Evolutionary conservation across 169 alveolate genomes (phyloP), one percentile per base, ranked within the genome.

Genomic region (Plasmodium fragile): DNA sequence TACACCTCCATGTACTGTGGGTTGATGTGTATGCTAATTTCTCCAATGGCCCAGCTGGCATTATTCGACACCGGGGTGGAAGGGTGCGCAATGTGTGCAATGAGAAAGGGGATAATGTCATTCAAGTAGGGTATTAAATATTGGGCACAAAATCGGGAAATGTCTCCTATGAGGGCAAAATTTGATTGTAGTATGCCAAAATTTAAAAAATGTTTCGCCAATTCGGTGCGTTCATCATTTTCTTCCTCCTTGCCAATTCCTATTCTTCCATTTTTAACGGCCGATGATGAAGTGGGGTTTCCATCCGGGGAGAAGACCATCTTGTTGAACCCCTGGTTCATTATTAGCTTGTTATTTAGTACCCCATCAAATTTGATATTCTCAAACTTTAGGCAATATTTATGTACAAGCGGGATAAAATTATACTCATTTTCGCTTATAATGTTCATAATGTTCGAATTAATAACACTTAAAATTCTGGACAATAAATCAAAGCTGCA

Each of bases 41-140:
- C 98, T 16, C 98, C 98, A 11, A 97, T 93, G 25, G 98, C 98
- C 98, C 98, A 97, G 45, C 97, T 95, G n/a, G 98, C 98, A 81
- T 97, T 97, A 93, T 97, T 97, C 45, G 97, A 92, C 81, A 96
- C 97, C 10, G 97, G 95, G 28, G 95, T 85, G 59, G 97, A 91
- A 8, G 94, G 83, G 43, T 92, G 94, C 39, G 94, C 80, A 39
- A 95, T 92, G 69, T 95, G 97, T 52, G 94, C 92, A 65, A 83
- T 83, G 18, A 92, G 55, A 81, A 75, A 82, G 73, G 95, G 95
- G 45, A 92, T 82, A 41, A 92, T 92, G 45, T 92, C 92, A 81
- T 52, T 82, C 71, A 92, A 83, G 73, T 73, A 82, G 32, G 92
- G 79, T 82, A 83, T 83, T 83, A 92, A 82, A 83, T 82, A 77